Percentiles rank a stretch among this genome's conserved stretches.
These are phyloP conservation scores for Parasarocladium wereldwijsianum DNA, from an alignment of 2,329 filamentous ascomycete genomes.

Conservation along the genomic window DNA sequence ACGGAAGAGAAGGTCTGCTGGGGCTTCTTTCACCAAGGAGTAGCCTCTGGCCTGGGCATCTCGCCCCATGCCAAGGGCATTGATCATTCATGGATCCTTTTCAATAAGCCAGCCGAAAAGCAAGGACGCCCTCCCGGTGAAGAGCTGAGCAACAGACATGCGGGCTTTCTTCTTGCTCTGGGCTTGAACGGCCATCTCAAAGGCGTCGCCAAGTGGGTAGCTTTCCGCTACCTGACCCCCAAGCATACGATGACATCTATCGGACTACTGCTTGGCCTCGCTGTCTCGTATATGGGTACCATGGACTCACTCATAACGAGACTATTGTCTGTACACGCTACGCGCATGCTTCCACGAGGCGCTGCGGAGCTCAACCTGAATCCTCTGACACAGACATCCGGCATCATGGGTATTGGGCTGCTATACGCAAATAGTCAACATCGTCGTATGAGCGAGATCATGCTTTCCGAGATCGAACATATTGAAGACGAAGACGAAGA, in stretches of 20 bases:
- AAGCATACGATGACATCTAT: conserved; percentile 99
- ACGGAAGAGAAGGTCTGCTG: conserved; percentile 95
- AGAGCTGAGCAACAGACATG: conserved; percentile 90
- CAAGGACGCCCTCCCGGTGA: background rate
- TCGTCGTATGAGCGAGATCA: conserved; percentile 95
- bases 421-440: conserved; percentile 93
- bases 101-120: conserved; percentile 77
- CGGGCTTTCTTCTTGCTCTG: conserved; percentile 79
- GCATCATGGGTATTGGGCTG: conserved; percentile 91
- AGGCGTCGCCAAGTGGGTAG: conserved; percentile 90
- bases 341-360: conserved; percentile 79
- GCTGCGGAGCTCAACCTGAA: conserved; percentile 91
- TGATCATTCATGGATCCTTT: conserved; percentile 96
- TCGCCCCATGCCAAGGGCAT: conserved; percentile 84
- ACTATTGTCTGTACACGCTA: conserved; percentile 88
- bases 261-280: conserved; percentile 79
- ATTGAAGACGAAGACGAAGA: conserved; percentile 69
- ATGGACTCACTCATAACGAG: conserved; percentile 95
- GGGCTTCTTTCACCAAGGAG: conserved; percentile 96
- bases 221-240: conserved; percentile 97
- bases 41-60: conserved; percentile 82
- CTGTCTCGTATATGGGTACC: conserved; percentile 86
- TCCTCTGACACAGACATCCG: conserved; percentile 84
- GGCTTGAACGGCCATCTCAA: conserved; percentile 93
- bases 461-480: conserved; percentile 93